Percentiles rank a stretch among this genome's conserved stretches.
phyloP scores from a whole-genome alignment of 2,329 filamentous ascomycete species.

The Dendrostoma leiphaemia region DNA sequence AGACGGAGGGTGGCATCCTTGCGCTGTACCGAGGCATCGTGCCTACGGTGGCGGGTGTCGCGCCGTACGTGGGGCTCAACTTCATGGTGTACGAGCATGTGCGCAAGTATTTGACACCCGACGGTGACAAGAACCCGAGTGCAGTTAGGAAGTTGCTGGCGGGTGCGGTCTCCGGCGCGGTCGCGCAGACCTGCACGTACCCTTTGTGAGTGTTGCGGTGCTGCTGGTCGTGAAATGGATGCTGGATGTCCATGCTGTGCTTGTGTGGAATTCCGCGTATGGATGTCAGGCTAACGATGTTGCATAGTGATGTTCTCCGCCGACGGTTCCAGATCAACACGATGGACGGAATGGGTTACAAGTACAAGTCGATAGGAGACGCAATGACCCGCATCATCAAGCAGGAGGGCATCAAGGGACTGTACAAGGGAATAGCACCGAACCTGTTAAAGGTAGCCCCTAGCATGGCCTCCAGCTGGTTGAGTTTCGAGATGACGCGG shows the following conservation, averaged over 20 bases:
- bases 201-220: conserved; percentile 83
- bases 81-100: conserved; percentile 98
- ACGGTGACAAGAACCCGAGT: conserved; percentile 81
- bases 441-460: conserved; percentile 96
- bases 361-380: conserved; percentile 84
- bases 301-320: conserved; percentile 76
- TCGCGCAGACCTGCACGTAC: conserved; percentile 97
- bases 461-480: conserved; percentile 98
- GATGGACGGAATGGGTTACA: conserved; percentile 97
- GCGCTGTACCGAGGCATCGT: conserved; percentile 94
- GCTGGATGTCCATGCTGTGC: neutral
- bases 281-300: conserved; percentile 23
- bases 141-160: conserved; percentile 80
- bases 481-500: conserved; percentile 91
- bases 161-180: conserved; percentile 90
- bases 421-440: conserved; percentile 95
- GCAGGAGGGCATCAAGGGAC: conserved; percentile 78
- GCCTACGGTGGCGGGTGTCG: conserved; percentile 91
- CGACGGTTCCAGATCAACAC: conserved; percentile 98
- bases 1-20: conserved; percentile 77
- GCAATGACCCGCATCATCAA: conserved; percentile 78
- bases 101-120: conserved; percentile 78
- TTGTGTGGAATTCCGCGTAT: neutral
- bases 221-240: no score
- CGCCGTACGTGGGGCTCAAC: conserved; percentile 94